Percentiles rank a stretch among this genome's conserved stretches.
phyloP scores from a whole-genome alignment of 2,329 filamentous ascomycete genomes.

The Uncinocarpus reesii region DNA sequence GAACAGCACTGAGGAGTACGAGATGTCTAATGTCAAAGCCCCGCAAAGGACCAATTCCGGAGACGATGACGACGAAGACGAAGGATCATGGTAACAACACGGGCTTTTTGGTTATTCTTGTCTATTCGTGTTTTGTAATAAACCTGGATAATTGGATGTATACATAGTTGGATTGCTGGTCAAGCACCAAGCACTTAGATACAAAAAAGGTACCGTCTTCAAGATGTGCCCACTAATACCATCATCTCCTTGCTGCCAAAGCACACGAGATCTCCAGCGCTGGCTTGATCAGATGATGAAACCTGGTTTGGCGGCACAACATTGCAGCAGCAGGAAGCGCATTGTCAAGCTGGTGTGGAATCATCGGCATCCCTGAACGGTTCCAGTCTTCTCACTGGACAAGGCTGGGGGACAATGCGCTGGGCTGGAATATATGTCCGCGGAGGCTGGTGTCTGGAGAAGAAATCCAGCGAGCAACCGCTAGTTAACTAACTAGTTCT shows the following conservation, averaged over 20 bases:
- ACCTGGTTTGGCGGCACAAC: background rate
- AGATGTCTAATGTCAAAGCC: conserved; percentile 40
- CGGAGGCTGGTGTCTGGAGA: background rate
- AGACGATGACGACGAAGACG: conserved; percentile 13
- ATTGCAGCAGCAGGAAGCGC: background rate
- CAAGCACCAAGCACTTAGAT: no score
- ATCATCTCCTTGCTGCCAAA: no score
- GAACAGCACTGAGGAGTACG: conserved; percentile 44
- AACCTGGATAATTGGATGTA: no score
- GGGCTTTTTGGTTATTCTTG: background rate
- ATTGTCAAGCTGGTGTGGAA: background rate
- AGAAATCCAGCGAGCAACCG: no score
- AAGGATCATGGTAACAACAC: conserved; percentile 12
- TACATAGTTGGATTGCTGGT: no score
- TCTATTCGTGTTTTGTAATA: background rate
- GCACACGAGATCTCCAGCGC: no score
- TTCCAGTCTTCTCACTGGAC: background rate
- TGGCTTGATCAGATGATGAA: no score
- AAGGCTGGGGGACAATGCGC: no score
- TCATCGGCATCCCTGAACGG: background rate
- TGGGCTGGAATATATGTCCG: no score
- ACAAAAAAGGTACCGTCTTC: no score
- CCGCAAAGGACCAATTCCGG: background rate
- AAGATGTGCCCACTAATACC: no score
- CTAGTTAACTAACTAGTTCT: no score